Conservation (phyloP, 164 flowering plant genomes). For the Brasenia schreberi region DNA sequence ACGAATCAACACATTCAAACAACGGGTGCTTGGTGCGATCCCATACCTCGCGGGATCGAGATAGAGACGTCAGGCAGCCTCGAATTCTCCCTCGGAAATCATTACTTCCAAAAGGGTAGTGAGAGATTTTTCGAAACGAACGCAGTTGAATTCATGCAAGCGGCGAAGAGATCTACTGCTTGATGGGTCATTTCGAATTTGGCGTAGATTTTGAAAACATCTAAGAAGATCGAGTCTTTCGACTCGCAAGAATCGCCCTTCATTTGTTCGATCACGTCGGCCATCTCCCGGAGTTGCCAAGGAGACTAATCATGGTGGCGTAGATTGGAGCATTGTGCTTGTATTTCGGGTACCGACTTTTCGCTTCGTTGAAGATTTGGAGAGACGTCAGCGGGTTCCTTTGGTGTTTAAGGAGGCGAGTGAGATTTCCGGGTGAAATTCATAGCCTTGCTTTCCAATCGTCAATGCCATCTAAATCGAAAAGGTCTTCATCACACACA, state of each 20-base stretch:
- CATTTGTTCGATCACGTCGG: constrained; percentile 44
- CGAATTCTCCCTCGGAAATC: constrained; percentile 32
- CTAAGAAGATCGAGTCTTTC: constrained; percentile 39
- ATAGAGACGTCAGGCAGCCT: constrained; percentile 28
- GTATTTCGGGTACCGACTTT: constrained; percentile 43
- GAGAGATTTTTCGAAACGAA: constrained; percentile 54
- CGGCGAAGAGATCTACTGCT: constrained; percentile 40
- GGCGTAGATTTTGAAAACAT: constrained; percentile 37
- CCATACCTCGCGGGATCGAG: constrained; percentile 45
- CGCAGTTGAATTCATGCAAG: constrained; percentile 55
- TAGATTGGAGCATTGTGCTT: constrained; percentile 69
- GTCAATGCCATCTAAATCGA: too few relatives aligned
- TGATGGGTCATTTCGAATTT: constrained; percentile 39
- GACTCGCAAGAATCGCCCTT: constrained; percentile 57
- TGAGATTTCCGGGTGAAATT: constrained; percentile 30
- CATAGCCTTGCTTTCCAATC: neutral
- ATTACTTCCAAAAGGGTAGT: constrained; percentile 40
- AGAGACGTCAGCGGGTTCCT: constrained; percentile 63
- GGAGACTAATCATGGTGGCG: constrained; percentile 47
- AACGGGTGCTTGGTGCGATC: constrained; percentile 30
- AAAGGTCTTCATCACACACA: too few relatives aligned
- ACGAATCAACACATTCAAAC: constrained; percentile 45
- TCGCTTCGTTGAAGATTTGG: constrained; percentile 49
- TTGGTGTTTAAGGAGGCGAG: constrained; percentile 39
- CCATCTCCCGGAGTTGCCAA: constrained; percentile 54